Evolutionary conservation across 495 filamentous ascomycete species (phyloP).

Genomic region (Podospora tetraspora): DNA sequence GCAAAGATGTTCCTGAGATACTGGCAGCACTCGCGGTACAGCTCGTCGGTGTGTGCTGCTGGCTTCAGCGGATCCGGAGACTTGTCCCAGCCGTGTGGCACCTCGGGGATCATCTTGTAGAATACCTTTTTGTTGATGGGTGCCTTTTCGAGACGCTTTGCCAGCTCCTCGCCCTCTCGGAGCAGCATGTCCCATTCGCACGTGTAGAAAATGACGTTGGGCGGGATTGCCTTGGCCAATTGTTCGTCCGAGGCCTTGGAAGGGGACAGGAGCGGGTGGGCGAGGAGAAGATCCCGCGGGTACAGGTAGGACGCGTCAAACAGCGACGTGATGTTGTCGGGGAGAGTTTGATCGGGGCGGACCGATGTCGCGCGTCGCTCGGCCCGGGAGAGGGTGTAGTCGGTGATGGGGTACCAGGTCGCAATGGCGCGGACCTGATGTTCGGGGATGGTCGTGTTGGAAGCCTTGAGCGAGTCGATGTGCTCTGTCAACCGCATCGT

Average conservation of each 20-base stretch:
- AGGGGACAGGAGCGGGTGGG: slow-evolving; percentile 38
- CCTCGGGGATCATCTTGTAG: slow-evolving; percentile 66
- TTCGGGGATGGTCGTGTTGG: slow-evolving; percentile 15
- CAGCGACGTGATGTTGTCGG: slow-evolving; percentile 69
- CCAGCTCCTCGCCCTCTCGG: slow-evolving; percentile 66
- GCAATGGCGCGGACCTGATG: slow-evolving; percentile 44
- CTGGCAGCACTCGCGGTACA: slow-evolving; percentile 38
- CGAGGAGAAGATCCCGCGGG: slow-evolving; percentile 35
- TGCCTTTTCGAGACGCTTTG: slow-evolving; percentile 50
- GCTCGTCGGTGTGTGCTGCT: slow-evolving; percentile 33
- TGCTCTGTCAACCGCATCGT: slow-evolving; percentile 57
- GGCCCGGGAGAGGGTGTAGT: slow-evolving; percentile 71
- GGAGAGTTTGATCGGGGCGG: slow-evolving; percentile 67
- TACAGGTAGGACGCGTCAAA: slow-evolving; percentile 81
- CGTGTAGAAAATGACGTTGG: slow-evolving; percentile 58
- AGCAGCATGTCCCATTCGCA: slow-evolving; percentile 93
- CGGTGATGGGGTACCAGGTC: slow-evolving; percentile 79
- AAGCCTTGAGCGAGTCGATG: slow-evolving; percentile 13
- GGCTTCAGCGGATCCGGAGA: slow-evolving; percentile 68
- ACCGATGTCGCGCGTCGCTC: slow-evolving; percentile 59
- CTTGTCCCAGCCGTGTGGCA: slow-evolving; percentile 84
- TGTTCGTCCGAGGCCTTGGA: slow-evolving; percentile 35
- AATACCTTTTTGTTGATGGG: slow-evolving; percentile 61
- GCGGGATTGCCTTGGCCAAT: slow-evolving; percentile 40
- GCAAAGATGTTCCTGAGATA: slow-evolving; percentile 30